These are phyloP conservation scores for Hemisphaericaspora xylanilytica DNA, from an alignment of 1,139 yeast species.

Conservation along the genomic window DNA sequence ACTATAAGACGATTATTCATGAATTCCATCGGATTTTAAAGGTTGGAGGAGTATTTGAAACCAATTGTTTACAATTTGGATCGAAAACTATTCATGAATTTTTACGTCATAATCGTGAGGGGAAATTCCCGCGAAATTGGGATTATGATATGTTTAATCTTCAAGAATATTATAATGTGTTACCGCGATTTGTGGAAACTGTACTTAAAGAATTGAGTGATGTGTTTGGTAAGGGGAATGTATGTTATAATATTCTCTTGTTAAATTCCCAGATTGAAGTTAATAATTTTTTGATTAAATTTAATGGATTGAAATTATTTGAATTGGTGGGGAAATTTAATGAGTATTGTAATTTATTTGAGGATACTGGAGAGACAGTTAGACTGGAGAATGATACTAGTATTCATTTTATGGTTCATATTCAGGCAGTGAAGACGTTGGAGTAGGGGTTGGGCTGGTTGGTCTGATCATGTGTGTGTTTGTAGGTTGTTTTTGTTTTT, in stretches of 20 bases:
- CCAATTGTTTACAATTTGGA: constrained; percentile 30
- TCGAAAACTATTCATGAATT: constrained; percentile 14
- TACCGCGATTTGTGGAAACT: constrained; percentile 27
- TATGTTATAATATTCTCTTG: constrained; percentile 30
- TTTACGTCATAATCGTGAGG: constrained; percentile 11
- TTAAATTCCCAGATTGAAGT: constrained; percentile 33
- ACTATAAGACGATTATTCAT: constrained; percentile 24
- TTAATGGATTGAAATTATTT: constrained; percentile 29
- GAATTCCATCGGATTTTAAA: constrained; percentile 40
- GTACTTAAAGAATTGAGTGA: constrained; percentile 23
- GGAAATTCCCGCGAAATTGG: constrained; percentile 15
- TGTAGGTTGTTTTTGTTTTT: not conserved
- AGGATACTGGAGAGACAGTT: constrained; percentile 14
- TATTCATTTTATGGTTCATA: constrained; percentile 22
- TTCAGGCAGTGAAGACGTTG: constrained; percentile 10
- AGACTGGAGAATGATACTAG: constrained; percentile 11
- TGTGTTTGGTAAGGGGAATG: constrained; percentile 36
- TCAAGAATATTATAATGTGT: constrained; percentile 20
- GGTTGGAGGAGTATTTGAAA: constrained; percentile 35
- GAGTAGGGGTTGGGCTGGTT: not conserved
- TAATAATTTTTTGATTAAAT: constrained; percentile 30
- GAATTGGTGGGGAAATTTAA: constrained; percentile 37
- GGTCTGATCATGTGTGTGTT: constrained; percentile 8
- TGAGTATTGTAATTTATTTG: constrained; percentile 26
- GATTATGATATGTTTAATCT: constrained; percentile 22